Evolutionary conservation across 306 rosid genomes (phyloP).

Genomic region (Malus asiatica): DNA sequence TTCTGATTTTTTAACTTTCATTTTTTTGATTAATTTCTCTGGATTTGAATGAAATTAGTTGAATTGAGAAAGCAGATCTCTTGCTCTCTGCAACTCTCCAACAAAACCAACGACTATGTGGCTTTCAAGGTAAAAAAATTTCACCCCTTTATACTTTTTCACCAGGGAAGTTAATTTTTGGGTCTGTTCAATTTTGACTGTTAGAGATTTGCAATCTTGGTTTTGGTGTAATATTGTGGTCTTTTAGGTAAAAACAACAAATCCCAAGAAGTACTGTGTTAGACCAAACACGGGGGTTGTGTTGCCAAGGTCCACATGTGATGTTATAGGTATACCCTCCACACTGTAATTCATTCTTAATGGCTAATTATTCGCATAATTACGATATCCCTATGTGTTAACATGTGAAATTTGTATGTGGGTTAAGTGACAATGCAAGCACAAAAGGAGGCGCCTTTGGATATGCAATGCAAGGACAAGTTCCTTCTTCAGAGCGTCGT

Average conservation of each 20-base stretch:
- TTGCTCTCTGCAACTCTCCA: slow-evolving; percentile 66
- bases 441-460: slow-evolving; percentile 68
- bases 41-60: slow-evolving; percentile 25
- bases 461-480: slow-evolving; percentile 92
- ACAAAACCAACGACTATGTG: slow-evolving; percentile 56
- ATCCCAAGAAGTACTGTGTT: slow-evolving; percentile 92
- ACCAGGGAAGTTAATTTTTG: neutral
- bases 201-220: slow-evolving; percentile 18
- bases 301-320: slow-evolving; percentile 77
- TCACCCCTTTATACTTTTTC: slow-evolving; percentile 2
- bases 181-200: neutral
- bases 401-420: neutral
- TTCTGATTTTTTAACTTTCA: slow-evolving; percentile 23
- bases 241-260: slow-evolving; percentile 80
- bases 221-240: slow-evolving; percentile 27
- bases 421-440: slow-evolving; percentile 87
- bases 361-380: neutral
- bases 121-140: slow-evolving; percentile 62
- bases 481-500: slow-evolving; percentile 79
- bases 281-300: slow-evolving; percentile 94
- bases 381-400: neutral
- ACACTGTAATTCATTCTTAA: neutral
- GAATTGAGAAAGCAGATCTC: slow-evolving; percentile 98
- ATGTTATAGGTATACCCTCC: slow-evolving; percentile 44
- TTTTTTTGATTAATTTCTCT: neutral